These are phyloP conservation scores for Fusarium lateritium DNA, from an alignment of 2,329 filamentous ascomycete species.

Conservation along the genomic window DNA sequence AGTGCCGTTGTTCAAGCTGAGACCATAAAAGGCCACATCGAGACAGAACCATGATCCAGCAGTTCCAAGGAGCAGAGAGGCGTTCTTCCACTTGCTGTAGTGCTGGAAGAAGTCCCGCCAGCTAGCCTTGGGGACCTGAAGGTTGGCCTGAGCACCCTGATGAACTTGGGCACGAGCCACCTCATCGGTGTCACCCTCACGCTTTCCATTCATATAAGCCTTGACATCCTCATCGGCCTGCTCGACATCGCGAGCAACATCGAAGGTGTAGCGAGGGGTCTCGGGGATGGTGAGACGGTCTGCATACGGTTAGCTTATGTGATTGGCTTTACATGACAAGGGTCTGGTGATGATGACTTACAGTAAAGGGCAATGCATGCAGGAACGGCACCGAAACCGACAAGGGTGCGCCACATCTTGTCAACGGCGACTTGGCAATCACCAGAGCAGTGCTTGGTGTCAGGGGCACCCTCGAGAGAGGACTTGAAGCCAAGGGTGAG, in stretches of 20 bases:
- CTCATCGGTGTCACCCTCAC: constrained; percentile 76
- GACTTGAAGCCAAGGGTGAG: constrained; percentile 79
- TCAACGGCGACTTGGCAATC: constrained; percentile 69
- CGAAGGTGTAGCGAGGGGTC: constrained; percentile 90
- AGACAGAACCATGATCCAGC: constrained; percentile 89
- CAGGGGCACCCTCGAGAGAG: constrained; percentile 67
- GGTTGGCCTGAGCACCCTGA: constrained; percentile 65
- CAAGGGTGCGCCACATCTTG: constrained; percentile 89
- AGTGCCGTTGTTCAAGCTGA: constrained; percentile 82
- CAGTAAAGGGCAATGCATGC: constrained; percentile 86
- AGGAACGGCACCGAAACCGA: constrained; percentile 85
- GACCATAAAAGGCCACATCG: constrained; percentile 73
- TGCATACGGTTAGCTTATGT: constrained; percentile 28
- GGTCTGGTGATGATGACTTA: constrained; percentile 37
- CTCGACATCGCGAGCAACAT: constrained; percentile 81
- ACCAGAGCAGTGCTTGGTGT: constrained; percentile 67
- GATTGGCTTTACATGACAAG: background rate
- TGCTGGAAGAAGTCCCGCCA: constrained; percentile 80
- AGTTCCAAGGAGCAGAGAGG: constrained; percentile 81
- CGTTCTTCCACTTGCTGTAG: constrained; percentile 80
- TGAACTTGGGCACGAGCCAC: constrained; percentile 73
- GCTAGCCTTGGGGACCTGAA: constrained; percentile 78
- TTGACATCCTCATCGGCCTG: constrained; percentile 81
- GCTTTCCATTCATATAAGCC: constrained; percentile 79
- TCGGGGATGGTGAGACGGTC: constrained; percentile 85